phyloP scores from a whole-genome alignment of 2,329 filamentous ascomycete genomes.

The Cladorrhinum sp. region DNA sequence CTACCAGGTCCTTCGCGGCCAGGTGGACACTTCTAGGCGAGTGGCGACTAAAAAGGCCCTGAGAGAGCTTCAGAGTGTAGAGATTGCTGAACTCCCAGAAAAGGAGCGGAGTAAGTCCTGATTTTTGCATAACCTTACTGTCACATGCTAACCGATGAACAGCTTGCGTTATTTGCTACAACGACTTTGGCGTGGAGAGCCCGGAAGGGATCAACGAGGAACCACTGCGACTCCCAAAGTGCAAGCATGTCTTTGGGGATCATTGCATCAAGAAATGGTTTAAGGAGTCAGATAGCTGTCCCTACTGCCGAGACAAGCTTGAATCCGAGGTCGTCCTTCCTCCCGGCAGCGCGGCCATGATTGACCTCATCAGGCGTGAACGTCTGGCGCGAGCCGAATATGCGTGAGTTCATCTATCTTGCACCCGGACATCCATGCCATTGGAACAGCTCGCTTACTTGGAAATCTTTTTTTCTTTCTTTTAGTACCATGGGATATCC shows the following conservation, averaged over 20 bases:
- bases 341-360: not conserved
- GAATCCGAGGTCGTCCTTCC: slow-evolving; percentile 43
- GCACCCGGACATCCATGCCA: too few species aligned
- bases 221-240: slow-evolving; percentile 57
- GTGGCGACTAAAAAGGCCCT: slow-evolving; percentile 49
- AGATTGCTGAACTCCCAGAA: slow-evolving; percentile 43
- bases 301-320: slow-evolving; percentile 62
- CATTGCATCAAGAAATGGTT: slow-evolving; percentile 66
- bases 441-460: not conserved
- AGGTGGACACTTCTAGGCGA: slow-evolving; percentile 39
- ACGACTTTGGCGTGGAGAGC: slow-evolving; percentile 54
- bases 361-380: not conserved
- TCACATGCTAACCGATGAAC: slow-evolving; percentile 5
- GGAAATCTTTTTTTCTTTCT: not conserved
- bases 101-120: slow-evolving; percentile 46
- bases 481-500: not conserved
- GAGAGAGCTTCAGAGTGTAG: slow-evolving; percentile 45
- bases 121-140: slow-evolving; percentile 4
- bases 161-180: slow-evolving; percentile 65
- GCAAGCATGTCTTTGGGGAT: slow-evolving; percentile 63
- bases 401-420: not conserved
- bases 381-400: not conserved
- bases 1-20: slow-evolving; percentile 46
- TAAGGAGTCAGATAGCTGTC: slow-evolving; percentile 59
- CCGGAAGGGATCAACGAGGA: slow-evolving; percentile 57